phyloP scores from a whole-genome alignment of 2,329 filamentous ascomycete genomes.

The Dactylellina cionopaga region DNA sequence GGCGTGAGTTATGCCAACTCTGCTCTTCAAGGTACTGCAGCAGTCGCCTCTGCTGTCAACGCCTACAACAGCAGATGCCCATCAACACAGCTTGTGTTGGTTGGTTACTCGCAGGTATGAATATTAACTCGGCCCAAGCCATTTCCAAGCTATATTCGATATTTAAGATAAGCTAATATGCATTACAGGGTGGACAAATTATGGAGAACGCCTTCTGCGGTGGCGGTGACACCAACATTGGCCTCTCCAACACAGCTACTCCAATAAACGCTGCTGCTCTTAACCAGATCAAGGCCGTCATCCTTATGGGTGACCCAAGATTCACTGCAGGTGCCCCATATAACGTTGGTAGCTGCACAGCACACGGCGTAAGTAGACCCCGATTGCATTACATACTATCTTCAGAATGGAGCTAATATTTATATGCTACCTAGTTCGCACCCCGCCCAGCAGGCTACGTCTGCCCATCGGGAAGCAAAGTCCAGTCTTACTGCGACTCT shows the following conservation, averaged over 20 bases:
- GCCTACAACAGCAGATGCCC: constrained; percentile 69
- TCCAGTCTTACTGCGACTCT: constrained; percentile 71
- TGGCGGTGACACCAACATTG: constrained; percentile 65
- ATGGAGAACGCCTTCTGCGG: constrained; percentile 72
- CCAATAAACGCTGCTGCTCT: constrained; percentile 65
- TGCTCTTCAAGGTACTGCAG: constrained; percentile 68
- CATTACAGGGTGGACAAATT: constrained; percentile 69
- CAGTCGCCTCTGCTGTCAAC: constrained; percentile 71
- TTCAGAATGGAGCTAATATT: too few species aligned
- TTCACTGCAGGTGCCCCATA: constrained; percentile 68
- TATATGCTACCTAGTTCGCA: constrained; percentile 65
- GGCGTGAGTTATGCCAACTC: constrained; percentile 71
- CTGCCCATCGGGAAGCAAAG: constrained; percentile 67
- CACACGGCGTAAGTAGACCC: constrained; percentile 67
- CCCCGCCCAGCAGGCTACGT: constrained; percentile 67
- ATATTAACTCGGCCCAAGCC: background rate
- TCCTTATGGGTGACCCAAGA: constrained; percentile 73
- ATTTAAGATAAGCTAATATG: background rate
- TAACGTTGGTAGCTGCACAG: constrained; percentile 70
- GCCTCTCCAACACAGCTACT: constrained; percentile 63
- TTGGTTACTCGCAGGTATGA: constrained; percentile 71
- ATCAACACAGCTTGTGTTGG: constrained; percentile 68
- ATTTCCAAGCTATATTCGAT: background rate
- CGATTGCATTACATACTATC: background rate
- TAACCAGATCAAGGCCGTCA: constrained; percentile 70